A percentile compares a stretch with the other conserved stretches of the same genome.
phyloP scores from a whole-genome alignment of 768 basidiomycete species.

The Leccinum obscurum region DNA sequence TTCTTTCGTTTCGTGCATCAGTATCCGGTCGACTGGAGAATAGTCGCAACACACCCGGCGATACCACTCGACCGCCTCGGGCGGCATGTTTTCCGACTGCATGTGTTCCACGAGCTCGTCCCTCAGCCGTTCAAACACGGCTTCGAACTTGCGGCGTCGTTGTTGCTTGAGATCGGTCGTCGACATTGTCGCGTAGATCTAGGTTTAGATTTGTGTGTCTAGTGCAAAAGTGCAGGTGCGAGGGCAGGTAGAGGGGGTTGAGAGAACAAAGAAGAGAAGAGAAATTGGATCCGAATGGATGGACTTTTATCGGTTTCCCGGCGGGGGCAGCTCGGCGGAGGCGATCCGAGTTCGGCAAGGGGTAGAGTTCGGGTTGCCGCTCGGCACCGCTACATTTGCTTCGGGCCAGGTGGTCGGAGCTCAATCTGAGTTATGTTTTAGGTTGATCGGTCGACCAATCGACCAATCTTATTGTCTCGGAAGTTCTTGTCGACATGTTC shows the following conservation, averaged over 20 bases:
- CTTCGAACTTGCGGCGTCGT: slow-evolving; percentile 66
- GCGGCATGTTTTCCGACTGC: slow-evolving; percentile 72
- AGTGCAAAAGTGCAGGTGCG: background rate
- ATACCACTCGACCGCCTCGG: slow-evolving; percentile 77
- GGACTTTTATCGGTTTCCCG: background rate
- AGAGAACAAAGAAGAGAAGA: background rate
- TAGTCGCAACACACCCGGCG: slow-evolving; percentile 54
- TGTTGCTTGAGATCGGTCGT: slow-evolving; percentile 38
- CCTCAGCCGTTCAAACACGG: slow-evolving; percentile 67
- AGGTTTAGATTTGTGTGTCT: background rate
- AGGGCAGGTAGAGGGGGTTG: background rate
- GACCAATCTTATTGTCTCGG: background rate
- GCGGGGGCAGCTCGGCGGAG: background rate
- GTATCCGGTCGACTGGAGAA: slow-evolving; percentile 58
- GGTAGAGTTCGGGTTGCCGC: no score
- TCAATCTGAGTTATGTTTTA: background rate
- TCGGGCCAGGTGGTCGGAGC: background rate
- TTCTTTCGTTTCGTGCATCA: slow-evolving; percentile 72
- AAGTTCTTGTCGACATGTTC: background rate
- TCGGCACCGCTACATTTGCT: no score
- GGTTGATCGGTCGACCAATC: background rate
- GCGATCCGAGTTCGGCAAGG: background rate
- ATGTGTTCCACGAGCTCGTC: slow-evolving; percentile 77
- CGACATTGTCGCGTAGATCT: slow-evolving; percentile 16
- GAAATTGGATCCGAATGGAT: background rate